phyloP scores from a whole-genome alignment of 108 stramenopile genomes.

The Cyclostephanos invisitatus region DNA sequence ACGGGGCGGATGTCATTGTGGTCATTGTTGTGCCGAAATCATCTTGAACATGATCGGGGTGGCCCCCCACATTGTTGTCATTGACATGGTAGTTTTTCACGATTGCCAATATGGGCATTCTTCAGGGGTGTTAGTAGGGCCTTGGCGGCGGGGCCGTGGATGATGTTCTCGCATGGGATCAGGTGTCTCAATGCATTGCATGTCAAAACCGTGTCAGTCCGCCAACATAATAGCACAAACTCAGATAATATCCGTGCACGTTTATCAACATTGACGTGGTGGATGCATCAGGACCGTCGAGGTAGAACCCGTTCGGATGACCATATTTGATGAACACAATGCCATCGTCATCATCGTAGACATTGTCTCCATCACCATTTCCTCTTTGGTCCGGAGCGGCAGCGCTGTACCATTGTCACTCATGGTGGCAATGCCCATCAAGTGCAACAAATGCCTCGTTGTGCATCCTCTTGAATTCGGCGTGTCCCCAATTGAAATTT shows the following conservation, averaged over 20 bases:
- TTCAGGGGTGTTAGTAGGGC: constrained; percentile 20
- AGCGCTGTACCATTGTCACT: constrained; percentile 8
- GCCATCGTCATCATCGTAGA: background rate
- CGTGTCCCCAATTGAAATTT: constrained; percentile 37
- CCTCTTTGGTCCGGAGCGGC: background rate
- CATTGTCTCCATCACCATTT: background rate
- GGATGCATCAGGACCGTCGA: constrained; percentile 54
- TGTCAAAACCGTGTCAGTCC: constrained; percentile 48
- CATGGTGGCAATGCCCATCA: constrained; percentile 34
- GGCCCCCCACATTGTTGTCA: background rate
- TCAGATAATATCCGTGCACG: constrained; percentile 10
- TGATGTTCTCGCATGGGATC: constrained; percentile 34
- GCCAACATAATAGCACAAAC: constrained; percentile 53
- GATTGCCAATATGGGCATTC: background rate
- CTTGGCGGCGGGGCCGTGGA: constrained; percentile 42
- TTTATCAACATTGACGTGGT: constrained; percentile 37
- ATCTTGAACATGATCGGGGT: too few relatives aligned
- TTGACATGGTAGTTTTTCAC: background rate
- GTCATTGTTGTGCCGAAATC: too few relatives aligned
- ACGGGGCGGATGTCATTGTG: background rate
- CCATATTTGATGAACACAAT: background rate
- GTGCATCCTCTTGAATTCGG: constrained; percentile 50
- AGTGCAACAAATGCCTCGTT: constrained; percentile 48
- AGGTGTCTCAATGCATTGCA: constrained; percentile 21
- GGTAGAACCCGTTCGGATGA: constrained; percentile 43